Evolutionary conservation across 805 yeast species (phyloP), one percentile per base, ranked within the genome.

Genomic region (Blastobotrys parvus): DNA sequence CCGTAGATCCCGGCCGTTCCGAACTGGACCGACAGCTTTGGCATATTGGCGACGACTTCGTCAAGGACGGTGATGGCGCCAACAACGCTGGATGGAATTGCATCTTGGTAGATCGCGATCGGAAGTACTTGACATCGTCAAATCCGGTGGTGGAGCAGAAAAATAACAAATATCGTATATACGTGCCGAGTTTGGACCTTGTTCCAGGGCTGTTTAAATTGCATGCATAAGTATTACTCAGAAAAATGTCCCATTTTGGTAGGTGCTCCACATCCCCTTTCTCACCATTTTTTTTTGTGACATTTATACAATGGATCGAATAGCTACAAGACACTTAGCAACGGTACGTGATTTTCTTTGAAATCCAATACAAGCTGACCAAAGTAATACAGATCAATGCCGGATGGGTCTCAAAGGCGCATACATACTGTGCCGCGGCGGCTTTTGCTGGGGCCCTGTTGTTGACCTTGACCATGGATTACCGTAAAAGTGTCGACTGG

Each of bases 21-120:
- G 13, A n/a, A n/a, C n/a, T n/a, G n/a, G n/a, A n/a, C n/a, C n/a
- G n/a, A n/a, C 22, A 16, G n/a, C 19, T 36, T 16, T 52, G 55
- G 55, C 54, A 52, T 41, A 45, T 50, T 32, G 55, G 55, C 2
- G 55, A 52, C 27, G 52, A 48, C 32, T n/a, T 32, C 18, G 39
- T 29, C 10, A 48, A 48, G 33, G 55, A 52, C 22, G 37, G 38
- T 18, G 29, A 39, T 10, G 55, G 49, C n/a, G 49, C 54, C 2
- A 13, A 40, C 10, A 38, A 32, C 27, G 45, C 46, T 7, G 54
- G 55, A 5, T 48, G 52, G 52, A 52, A 46, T 31, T 39, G 47
- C 4, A 39, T 52, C 20, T 41, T 48, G 6, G 39, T 52, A 3
- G 55, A 50, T 32, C 39, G 39, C 7, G 29, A 25, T 25, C 10